Base-by-base conservation (phyloP, 768 basidiomycete genomes). In the Auricularia sp. region DNA sequence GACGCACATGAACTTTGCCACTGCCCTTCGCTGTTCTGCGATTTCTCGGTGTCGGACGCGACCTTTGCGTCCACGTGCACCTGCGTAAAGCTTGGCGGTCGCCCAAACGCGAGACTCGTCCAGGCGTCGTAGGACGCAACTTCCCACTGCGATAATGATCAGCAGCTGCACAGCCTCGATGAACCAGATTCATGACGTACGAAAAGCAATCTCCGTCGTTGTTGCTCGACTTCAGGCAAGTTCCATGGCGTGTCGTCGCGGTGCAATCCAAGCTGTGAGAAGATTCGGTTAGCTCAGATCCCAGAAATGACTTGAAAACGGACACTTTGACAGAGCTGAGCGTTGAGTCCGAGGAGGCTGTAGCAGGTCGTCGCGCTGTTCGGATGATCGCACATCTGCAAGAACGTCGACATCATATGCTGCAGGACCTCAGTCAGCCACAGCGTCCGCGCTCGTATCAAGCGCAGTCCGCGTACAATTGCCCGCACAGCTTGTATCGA, bases 51-150 rank as follows among this genome's bases (percentile, higher is more conserved):
- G 69, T 79, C 80, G 70, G 80, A 77, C 0, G 87, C 86, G 75
- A 87, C 75, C 68, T 83, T 85, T 73, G 83, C 85, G 65, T 89
- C 87, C 54, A 88, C 78, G 72, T 88, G 87, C 0, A 85, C 79
- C 44, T 83, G 70, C n/a, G 84, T 80, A 67, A 88, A 86, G 2
- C 86, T 85, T 34, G 86, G 85, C 3, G 87, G 87, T 29, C 87
- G 81, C 18, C 86, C 85, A 70, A 86, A 87, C 2, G 87, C 88
- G 70, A 84, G 77, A 67, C 16, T 14, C 6, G 56, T 33, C 29
- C 24, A 59, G 3, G 13, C 11, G 29, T 59, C 56, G 56, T n/a
- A 59, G 11, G 56, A 33, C 24, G 29, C 24, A 10, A 59, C 56
- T 33, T 59, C 56, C 56, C 56, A 59, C 56, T 59, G 24, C 16